Conservation (phyloP, 2,329 filamentous ascomycete genomes). For the Penicillium sp. region DNA sequence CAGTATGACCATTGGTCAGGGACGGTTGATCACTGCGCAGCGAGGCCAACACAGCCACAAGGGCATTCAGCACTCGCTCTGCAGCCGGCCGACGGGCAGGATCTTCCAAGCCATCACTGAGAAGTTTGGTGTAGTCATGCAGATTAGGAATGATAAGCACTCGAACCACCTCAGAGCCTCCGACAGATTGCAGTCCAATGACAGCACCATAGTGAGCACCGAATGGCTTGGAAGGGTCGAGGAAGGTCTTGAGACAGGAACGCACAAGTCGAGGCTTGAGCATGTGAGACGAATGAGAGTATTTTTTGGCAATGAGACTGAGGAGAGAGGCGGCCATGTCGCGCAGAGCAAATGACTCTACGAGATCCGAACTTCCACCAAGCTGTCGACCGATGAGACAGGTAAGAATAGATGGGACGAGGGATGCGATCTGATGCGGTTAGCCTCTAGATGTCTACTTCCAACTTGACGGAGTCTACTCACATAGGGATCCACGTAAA, state of each 20-base stretch:
- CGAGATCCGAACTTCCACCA: constrained; percentile 55
- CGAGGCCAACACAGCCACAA: constrained; percentile 57
- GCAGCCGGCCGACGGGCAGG: constrained; percentile 57
- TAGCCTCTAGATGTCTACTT: constrained; percentile 14
- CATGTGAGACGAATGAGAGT: constrained; percentile 74
- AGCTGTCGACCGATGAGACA: constrained; percentile 84
- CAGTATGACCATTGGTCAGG: constrained; percentile 42
- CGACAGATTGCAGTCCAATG: constrained; percentile 73
- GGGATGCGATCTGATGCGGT: constrained; percentile 54
- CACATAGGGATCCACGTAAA: constrained; percentile 71
- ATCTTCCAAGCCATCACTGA: constrained; percentile 55
- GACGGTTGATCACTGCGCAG: constrained; percentile 50
- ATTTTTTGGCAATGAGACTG: constrained; percentile 75
- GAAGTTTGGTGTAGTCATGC: constrained; percentile 60
- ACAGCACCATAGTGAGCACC: constrained; percentile 88
- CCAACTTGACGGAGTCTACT: constrained; percentile 19
- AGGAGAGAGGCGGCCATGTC: constrained; percentile 82
- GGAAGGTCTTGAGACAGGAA: constrained; percentile 88
- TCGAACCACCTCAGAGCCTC: constrained; percentile 65
- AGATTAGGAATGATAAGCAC: constrained; percentile 66
- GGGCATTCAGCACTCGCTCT: constrained; percentile 58
- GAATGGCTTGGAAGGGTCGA: constrained; percentile 79
- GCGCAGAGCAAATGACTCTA: constrained; percentile 73
- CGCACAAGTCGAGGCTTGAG: constrained; percentile 85
- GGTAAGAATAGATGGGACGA: constrained; percentile 85